Evolutionary conservation across 192 early-diverging fungal genomes (phyloP).

Genomic region (Coemansia sp.): DNA sequence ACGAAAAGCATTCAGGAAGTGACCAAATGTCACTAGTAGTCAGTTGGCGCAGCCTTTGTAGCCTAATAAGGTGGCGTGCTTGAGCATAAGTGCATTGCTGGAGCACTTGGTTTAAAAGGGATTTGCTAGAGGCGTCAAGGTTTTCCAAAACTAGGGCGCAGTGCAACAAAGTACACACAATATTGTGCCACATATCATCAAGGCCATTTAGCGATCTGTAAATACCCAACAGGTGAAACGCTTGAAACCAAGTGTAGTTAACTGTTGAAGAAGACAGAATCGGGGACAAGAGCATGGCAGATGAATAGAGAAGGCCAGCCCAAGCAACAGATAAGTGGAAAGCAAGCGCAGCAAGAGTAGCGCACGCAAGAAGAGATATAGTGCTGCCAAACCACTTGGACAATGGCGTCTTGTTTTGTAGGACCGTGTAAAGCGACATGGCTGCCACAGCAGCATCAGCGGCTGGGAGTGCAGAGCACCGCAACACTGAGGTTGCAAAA

Average conservation of each 20-base stretch:
- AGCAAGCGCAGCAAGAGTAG: background rate
- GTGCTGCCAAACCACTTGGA: background rate
- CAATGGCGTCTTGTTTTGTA: background rate
- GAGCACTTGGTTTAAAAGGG: background rate
- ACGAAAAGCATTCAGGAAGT: background rate
- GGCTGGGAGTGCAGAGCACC: background rate
- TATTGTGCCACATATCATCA: background rate
- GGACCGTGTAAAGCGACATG: background rate
- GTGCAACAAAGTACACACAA: background rate
- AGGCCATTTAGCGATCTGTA: background rate
- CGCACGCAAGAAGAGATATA: background rate
- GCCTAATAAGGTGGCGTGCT: constrained; percentile 15
- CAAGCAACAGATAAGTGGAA: background rate
- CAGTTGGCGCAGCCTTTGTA: constrained; percentile 12
- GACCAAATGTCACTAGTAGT: constrained; percentile 20
- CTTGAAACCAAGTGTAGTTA: background rate
- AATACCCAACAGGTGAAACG: background rate
- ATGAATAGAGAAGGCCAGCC: background rate
- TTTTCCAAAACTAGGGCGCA: background rate
- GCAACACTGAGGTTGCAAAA: background rate
- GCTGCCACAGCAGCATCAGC: background rate
- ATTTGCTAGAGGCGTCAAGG: background rate
- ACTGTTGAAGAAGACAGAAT: background rate
- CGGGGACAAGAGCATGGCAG: background rate
- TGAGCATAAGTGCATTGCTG: constrained; percentile 8